Evolutionary conservation across 2,329 filamentous ascomycete species (phyloP), one percentile per base, ranked within the genome.

Genomic region (Neoarthrinium moseri): DNA sequence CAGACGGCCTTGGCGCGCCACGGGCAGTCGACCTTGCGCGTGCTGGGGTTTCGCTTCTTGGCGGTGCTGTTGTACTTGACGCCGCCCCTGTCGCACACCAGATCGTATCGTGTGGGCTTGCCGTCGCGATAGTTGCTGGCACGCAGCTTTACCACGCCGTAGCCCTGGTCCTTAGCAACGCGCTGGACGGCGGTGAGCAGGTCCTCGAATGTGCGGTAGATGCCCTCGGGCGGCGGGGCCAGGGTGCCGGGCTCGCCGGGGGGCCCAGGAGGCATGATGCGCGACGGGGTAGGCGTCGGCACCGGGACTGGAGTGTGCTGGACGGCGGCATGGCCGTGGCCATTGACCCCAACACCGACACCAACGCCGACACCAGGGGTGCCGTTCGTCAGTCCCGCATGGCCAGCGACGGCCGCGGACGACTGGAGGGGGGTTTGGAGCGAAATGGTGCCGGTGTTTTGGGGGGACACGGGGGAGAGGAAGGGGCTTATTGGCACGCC

Each of bases 1-100:
- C 80, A 83, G 18, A 83, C 80, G 20, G 80, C 80, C 66, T 83
- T 83, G 45, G 80, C 80, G 43, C 78, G 76, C 68, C 80, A 83
- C 10, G 80, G 80, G 46, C 80, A 83, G 60, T 83, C 80, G 45
- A 83, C 78, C 64, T 83, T 83, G 59, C 80, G 78, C 34, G 80
- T 83, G 44, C 77, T 81, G 1, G 80, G 80, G 54, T 81, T 83
- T 46, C 80, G 75, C 67, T 83, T 83, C 71, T 83, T 83, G 6
- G 80, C 80, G 2, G 80, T 83, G 63, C 79, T 83, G 66, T 71
- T 81, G 65, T 83, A 83, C 64, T 83, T 83, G 59, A 83, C 80
- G 49, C 80, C 80, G 44, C 80, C 80, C 32, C 80, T 78, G 53
- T 83, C 80, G 63, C 80, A 83, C 26, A 83, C 80, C 10, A 83